Conservation (phyloP, 2,329 filamentous ascomycete genomes). For the Cladosporium sp. region DNA sequence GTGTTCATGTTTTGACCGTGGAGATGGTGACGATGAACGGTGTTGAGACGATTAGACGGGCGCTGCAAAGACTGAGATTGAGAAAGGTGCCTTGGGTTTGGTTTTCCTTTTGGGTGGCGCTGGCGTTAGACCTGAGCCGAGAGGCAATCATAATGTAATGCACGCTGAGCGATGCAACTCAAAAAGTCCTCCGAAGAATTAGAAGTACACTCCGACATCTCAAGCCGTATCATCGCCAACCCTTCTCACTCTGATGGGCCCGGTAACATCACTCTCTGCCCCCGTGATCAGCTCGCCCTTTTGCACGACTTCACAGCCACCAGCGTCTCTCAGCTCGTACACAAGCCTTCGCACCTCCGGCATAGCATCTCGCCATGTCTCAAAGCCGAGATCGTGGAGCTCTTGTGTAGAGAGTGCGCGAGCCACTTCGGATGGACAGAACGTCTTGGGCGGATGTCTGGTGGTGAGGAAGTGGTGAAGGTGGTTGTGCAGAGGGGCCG, state of each 20-base stretch:
- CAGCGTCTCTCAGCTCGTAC: constrained; percentile 45
- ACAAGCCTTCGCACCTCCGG: constrained; percentile 44
- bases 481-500: neutral
- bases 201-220: neutral
- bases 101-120: neutral
- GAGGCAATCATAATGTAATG: constrained; percentile 7
- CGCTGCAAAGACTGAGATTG: neutral
- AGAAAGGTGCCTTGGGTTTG: neutral
- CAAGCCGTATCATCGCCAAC: neutral
- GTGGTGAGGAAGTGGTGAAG: constrained; percentile 18
- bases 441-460: constrained; percentile 51
- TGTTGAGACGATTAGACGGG: neutral
- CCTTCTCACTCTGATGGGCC: constrained; percentile 51
- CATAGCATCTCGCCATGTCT: constrained; percentile 53
- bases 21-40: neutral
- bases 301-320: constrained; percentile 53
- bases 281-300: constrained; percentile 45
- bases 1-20: neutral
- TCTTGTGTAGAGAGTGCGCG: constrained; percentile 47
- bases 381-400: constrained; percentile 36
- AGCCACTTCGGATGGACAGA: constrained; percentile 56
- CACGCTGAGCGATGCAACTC: neutral
- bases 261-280: constrained; percentile 42
- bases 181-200: neutral
- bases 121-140: neutral